Percentiles rank a stretch among this genome's conserved stretches.
These are phyloP conservation scores for Schwanniomyces yamadae DNA, from an alignment of 805 yeast genomes.

Conservation along the genomic window DNA sequence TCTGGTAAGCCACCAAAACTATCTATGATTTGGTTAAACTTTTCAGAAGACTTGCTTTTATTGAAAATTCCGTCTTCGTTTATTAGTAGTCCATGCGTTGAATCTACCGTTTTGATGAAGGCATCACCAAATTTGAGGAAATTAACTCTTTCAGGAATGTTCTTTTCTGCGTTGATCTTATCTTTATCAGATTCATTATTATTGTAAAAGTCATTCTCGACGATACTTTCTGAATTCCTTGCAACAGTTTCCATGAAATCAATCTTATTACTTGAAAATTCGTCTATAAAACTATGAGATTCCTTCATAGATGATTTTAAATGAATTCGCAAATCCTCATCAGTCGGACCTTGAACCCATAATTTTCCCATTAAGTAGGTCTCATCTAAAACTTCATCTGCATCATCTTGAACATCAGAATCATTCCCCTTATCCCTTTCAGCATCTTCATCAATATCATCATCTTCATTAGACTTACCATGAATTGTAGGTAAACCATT, in stretches of 20 bases:
- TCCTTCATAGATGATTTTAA: slow-evolving; percentile 12
- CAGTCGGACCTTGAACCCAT: slow-evolving; percentile 89
- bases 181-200: slow-evolving; percentile 2
- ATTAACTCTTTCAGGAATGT: slow-evolving; percentile 21
- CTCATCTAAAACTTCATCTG: slow-evolving; percentile 48
- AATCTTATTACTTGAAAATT: neutral
- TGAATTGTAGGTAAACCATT: slow-evolving; percentile 69
- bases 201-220: slow-evolving; percentile 1
- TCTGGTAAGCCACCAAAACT: slow-evolving; percentile 18
- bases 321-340: slow-evolving; percentile 39
- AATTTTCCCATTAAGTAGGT: slow-evolving; percentile 77
- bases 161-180: neutral
- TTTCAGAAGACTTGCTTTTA: slow-evolving; percentile 2
- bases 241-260: slow-evolving; percentile 6
- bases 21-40: slow-evolving; percentile 11
- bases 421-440: slow-evolving; percentile 18
- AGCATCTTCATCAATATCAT: slow-evolving; percentile 41
- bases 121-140: slow-evolving; percentile 20
- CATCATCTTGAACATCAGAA: slow-evolving; percentile 40
- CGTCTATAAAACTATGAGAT: slow-evolving; percentile 14
- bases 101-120: slow-evolving; percentile 24
- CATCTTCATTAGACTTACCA: slow-evolving; percentile 38
- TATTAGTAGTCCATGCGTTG: slow-evolving; percentile 29
- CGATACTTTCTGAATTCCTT: slow-evolving; percentile 20
- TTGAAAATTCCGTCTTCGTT: slow-evolving; percentile 15